Evolutionary conservation across 345 rosid genomes (phyloP).

Genomic region (Melaleuca quinquenervia): DNA sequence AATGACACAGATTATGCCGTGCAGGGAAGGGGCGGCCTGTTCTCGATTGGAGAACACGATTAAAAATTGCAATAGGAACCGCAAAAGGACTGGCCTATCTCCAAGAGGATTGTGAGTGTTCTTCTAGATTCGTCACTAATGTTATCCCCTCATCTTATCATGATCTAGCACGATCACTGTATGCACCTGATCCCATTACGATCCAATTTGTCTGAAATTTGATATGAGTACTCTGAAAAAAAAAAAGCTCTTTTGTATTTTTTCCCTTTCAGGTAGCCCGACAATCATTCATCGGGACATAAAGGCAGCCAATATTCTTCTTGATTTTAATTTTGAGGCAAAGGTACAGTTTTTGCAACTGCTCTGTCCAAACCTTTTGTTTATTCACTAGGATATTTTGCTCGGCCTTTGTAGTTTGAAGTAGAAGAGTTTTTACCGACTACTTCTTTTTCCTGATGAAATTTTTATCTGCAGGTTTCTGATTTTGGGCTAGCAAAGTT

Average conservation of each 20-base stretch:
- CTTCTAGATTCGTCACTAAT: not conserved
- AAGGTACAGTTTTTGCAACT: conserved; percentile 32
- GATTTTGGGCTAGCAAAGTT: conserved; percentile 81
- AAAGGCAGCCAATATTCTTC: conserved; percentile 77
- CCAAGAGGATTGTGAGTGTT: conserved; percentile 48
- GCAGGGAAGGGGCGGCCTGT: conserved; percentile 19
- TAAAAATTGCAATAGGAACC: conserved; percentile 41
- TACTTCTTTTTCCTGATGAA: not conserved
- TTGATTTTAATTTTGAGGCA: conserved; percentile 67
- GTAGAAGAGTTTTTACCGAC: not conserved
- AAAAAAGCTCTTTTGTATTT: not conserved
- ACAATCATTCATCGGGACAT: conserved; percentile 79
- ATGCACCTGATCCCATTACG: not conserved
- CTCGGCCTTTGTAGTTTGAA: not conserved
- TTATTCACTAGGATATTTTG: not conserved
- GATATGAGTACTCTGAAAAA: not conserved
- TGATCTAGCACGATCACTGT: not conserved
- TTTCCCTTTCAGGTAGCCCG: conserved; percentile 45
- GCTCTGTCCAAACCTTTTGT: not conserved
- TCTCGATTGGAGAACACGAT: conserved; percentile 33
- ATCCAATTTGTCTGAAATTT: not conserved
- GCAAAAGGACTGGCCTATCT: conserved; percentile 59
- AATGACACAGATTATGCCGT: not conserved
- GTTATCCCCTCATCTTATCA: not conserved
- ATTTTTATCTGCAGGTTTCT: conserved; percentile 40